These are phyloP conservation scores for Aspergillus hiratsukae DNA, from an alignment of 2,329 filamentous ascomycete species.

Conservation along the genomic window DNA sequence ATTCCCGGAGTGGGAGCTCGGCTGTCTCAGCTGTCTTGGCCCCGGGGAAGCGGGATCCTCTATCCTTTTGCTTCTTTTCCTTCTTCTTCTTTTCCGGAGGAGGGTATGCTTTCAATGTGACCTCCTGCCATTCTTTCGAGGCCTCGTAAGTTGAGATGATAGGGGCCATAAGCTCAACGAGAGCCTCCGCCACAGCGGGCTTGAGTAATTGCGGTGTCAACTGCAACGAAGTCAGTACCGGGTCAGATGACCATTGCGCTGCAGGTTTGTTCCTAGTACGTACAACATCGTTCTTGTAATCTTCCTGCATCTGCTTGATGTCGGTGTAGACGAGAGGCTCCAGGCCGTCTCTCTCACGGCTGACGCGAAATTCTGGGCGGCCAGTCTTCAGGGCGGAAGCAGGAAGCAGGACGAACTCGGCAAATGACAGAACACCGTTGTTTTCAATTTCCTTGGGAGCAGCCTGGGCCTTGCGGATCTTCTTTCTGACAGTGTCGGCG, in stretches of 20 bases:
- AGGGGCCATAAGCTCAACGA: conserved; percentile 70
- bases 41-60: conserved; percentile 54
- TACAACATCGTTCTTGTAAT: conserved; percentile 76
- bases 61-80: conserved; percentile 71
- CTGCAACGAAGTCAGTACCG: conserved; percentile 30
- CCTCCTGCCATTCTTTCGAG: conserved; percentile 73
- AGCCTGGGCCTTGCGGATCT: conserved; percentile 79
- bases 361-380: conserved; percentile 62
- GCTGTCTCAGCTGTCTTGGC: neutral
- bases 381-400: conserved; percentile 45
- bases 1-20: neutral
- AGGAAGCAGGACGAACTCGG: conserved; percentile 81
- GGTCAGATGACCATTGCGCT: conserved; percentile 4
- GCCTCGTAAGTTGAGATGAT: conserved; percentile 70
- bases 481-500: conserved; percentile 69
- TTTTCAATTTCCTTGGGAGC: conserved; percentile 71
- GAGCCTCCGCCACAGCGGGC: conserved; percentile 69
- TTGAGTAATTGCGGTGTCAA: conserved; percentile 86
- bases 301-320: conserved; percentile 69
- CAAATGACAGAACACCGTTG: conserved; percentile 82
- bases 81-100: conserved; percentile 64
- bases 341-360: conserved; percentile 54
- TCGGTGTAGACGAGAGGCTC: conserved; percentile 77
- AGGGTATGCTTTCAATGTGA: conserved; percentile 77
- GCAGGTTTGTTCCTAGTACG: conserved; percentile 25